Evolutionary conservation across 164 flowering plant genomes (phyloP).

Genomic region (Vitis rotundifolia): DNA sequence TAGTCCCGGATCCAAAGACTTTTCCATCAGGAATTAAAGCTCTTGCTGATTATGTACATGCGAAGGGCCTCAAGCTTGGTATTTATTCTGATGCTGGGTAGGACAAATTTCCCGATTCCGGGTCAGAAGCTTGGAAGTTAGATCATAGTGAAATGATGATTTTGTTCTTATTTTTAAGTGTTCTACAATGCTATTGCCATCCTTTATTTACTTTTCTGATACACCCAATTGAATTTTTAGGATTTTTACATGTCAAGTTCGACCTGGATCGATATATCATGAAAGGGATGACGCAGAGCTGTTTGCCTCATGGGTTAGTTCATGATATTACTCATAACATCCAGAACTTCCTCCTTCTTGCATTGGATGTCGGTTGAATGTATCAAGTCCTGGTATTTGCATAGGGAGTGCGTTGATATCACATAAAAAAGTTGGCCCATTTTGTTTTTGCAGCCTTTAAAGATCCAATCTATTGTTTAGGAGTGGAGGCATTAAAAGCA

Average conservation of each 20-base stretch:
- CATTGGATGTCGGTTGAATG: not conserved
- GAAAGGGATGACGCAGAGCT: constrained; percentile 72
- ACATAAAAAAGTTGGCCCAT: not conserved
- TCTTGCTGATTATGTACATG: constrained; percentile 89
- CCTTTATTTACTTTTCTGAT: constrained; percentile 6
- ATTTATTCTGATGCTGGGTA: constrained; percentile 99
- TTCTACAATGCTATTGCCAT: not conserved
- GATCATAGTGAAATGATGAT: not conserved
- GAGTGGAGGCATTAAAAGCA: not conserved
- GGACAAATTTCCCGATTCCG: constrained; percentile 18
- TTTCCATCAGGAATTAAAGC: constrained; percentile 96
- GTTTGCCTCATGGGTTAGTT: constrained; percentile 95
- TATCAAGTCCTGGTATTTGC: not conserved
- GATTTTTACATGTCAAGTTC: constrained; percentile 86
- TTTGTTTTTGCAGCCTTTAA: no score
- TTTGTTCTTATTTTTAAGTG: not conserved
- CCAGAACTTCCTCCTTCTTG: not conserved
- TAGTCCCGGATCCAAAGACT: constrained; percentile 67
- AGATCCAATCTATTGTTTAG: no score
- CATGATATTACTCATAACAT: not conserved
- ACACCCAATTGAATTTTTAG: constrained; percentile 29
- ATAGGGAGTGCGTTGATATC: not conserved
- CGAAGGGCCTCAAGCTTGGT: constrained; percentile 90
- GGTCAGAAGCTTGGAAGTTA: constrained; percentile 6
- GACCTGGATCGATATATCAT: constrained; percentile 87